Evolutionary conservation across 1,139 yeast species (phyloP).

Genomic region (Groenewaldozyma auringiensis): DNA sequence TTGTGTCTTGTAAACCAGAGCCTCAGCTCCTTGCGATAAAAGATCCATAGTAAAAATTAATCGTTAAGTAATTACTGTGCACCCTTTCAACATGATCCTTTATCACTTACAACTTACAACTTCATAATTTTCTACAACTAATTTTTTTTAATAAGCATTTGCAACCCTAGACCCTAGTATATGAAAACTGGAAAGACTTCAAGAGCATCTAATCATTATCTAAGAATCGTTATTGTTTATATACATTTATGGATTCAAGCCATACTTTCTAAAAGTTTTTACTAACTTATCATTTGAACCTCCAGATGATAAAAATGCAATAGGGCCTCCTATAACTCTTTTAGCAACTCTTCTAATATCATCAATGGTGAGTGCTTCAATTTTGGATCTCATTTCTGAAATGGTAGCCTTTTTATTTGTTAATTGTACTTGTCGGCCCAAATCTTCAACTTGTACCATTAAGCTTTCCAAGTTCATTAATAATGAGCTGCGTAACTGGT

Average conservation of each 20-base stretch:
- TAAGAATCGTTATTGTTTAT: too few species aligned
- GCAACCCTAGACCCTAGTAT: too few species aligned
- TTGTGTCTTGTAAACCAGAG: slow-evolving; percentile 60
- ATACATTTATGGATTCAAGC: not conserved
- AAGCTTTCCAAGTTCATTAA: slow-evolving; percentile 91
- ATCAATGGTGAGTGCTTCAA: slow-evolving; percentile 54
- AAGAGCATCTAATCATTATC: too few species aligned
- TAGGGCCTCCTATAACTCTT: slow-evolving; percentile 35
- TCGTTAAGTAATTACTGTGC: too few species aligned
- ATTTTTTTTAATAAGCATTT: too few species aligned
- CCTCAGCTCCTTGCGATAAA: slow-evolving; percentile 91
- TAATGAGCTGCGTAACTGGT: slow-evolving; percentile 80
- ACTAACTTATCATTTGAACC: slow-evolving; percentile 1
- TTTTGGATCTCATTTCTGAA: slow-evolving; percentile 72
- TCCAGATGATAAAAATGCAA: not conserved
- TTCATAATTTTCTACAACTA: too few species aligned
- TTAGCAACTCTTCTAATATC: slow-evolving; percentile 73
- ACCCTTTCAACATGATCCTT: too few species aligned
- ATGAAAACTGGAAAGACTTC: too few species aligned
- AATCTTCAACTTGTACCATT: slow-evolving; percentile 84
- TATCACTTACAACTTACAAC: too few species aligned
- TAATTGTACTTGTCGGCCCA: slow-evolving; percentile 89
- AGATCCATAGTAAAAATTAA: slow-evolving; percentile 25
- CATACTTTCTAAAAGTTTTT: not conserved
- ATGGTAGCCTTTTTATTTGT: slow-evolving; percentile 74